phyloP scores from a whole-genome alignment of 208 protist species.

The Novymonas esmeraldas region DNA sequence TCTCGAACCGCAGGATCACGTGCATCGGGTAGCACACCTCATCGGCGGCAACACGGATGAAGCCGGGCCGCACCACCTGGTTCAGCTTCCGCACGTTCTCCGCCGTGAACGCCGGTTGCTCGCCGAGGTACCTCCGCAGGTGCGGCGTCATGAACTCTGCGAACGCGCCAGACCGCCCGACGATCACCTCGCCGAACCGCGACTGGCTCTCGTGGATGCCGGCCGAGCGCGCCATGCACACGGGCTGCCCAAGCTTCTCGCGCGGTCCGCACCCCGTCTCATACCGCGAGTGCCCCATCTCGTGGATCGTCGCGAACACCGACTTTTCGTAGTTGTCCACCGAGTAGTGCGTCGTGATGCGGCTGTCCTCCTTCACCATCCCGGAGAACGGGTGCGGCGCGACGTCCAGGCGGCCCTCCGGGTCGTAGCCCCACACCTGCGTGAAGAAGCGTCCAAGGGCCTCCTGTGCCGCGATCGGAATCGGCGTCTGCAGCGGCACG shows the following conservation, averaged over 20 bases:
- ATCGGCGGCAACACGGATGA: conserved; percentile 85
- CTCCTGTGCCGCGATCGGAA: conserved; percentile 49
- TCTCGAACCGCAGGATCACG: conserved; percentile 87
- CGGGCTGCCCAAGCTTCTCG: conserved; percentile 52
- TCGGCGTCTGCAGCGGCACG: conserved; percentile 41
- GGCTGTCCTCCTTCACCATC: conserved; percentile 69
- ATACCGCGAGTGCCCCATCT: conserved; percentile 85
- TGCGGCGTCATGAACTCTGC: conserved; percentile 54
- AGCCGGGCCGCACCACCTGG: conserved; percentile 60
- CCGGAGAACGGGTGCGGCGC: conserved; percentile 89
- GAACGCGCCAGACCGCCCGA: conserved; percentile 61
- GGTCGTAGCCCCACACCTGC: conserved; percentile 71
- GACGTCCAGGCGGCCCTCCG: conserved; percentile 80
- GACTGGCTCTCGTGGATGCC: conserved; percentile 87
- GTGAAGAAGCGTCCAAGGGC: conserved; percentile 44
- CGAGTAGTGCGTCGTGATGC: conserved; percentile 79
- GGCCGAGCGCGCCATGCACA: conserved; percentile 56
- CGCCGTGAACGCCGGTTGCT: conserved; percentile 50
- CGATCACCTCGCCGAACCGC: conserved; percentile 74
- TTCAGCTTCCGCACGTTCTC: conserved; percentile 56
- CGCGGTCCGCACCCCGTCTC: conserved; percentile 68
- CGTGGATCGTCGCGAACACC: conserved; percentile 76
- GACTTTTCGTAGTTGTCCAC: conserved; percentile 46
- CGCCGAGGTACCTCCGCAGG: conserved; percentile 49
- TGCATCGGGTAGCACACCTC: conserved; percentile 91